Conservation (phyloP, 345 rosid species). For the Pistacia atlantica region DNA sequence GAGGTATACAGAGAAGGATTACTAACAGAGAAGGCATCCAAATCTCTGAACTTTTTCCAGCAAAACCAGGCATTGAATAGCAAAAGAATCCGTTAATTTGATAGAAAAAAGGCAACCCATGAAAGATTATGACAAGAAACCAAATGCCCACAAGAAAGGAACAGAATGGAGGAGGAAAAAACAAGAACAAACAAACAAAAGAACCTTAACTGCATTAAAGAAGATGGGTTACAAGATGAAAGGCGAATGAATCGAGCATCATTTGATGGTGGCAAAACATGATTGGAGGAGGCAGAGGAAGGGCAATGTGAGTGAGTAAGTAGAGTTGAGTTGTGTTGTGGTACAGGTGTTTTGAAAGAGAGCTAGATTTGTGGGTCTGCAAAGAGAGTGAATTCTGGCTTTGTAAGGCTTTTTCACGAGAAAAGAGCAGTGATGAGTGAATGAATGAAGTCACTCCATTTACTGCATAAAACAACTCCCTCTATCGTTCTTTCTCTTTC, state of each 20-base stretch:
- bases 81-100: slow-evolving; percentile 14
- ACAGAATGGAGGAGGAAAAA: slow-evolving; percentile 26
- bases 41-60: slow-evolving; percentile 22
- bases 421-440: slow-evolving; percentile 56
- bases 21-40: slow-evolving; percentile 25
- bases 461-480: slow-evolving; percentile 29
- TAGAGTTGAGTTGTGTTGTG: slow-evolving; percentile 13
- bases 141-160: slow-evolving; percentile 27
- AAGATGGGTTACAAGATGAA: slow-evolving; percentile 36
- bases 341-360: slow-evolving; percentile 23
- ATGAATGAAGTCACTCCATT: slow-evolving; percentile 24
- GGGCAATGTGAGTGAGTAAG: slow-evolving; percentile 17
- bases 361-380: slow-evolving; percentile 37
- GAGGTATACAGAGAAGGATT: slow-evolving; percentile 1
- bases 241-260: slow-evolving; percentile 15
- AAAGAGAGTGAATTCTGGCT: slow-evolving; percentile 39
- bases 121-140: slow-evolving; percentile 21
- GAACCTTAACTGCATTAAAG: slow-evolving; percentile 27
- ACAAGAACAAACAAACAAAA: slow-evolving; percentile 27
- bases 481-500: slow-evolving; percentile 3
- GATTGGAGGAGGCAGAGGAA: slow-evolving; percentile 19
- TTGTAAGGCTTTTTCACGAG: slow-evolving; percentile 60
- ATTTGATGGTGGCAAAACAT: slow-evolving; percentile 26
- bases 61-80: slow-evolving; percentile 17
- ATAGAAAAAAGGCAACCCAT: slow-evolving; percentile 19